phyloP scores from a whole-genome alignment of 2,329 filamentous ascomycete species.

The Akanthomyces lecanii region DNA sequence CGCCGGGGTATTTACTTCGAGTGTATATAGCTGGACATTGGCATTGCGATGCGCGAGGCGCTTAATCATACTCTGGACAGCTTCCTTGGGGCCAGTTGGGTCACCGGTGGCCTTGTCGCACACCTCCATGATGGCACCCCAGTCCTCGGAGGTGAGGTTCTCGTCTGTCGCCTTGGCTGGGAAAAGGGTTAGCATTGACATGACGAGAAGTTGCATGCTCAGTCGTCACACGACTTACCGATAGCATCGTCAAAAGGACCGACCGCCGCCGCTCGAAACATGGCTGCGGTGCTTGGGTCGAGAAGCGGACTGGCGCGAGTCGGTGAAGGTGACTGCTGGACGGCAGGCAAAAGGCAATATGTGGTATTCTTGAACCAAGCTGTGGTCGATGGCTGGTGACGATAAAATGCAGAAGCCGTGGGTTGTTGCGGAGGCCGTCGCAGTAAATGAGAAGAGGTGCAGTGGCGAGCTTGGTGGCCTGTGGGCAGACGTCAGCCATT shows the following conservation, averaged over 20 bases:
- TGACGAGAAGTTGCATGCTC: conserved; percentile 5
- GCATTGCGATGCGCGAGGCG: conserved; percentile 88
- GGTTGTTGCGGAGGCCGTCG: conserved; percentile 6
- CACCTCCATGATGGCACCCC: conserved; percentile 61
- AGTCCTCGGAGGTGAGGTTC: conserved; percentile 83
- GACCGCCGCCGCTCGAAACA: conserved; percentile 55
- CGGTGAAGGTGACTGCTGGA: background rate
- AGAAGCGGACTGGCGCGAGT: background rate
- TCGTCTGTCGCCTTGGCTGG: conserved; percentile 83
- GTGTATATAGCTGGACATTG: conserved; percentile 91
- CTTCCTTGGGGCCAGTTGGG: conserved; percentile 68
- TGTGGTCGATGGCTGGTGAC: background rate
- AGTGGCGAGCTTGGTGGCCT: conserved; percentile 16
- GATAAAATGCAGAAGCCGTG: background rate
- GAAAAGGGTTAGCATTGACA: conserved; percentile 20
- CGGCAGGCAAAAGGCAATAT: background rate
- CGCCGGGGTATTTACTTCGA: conserved; percentile 57
- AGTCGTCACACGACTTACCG: conserved; percentile 40
- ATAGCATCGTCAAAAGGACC: conserved; percentile 57
- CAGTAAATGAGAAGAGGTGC: background rate
- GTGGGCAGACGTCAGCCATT: conserved; percentile 14
- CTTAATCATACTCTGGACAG: conserved; percentile 85
- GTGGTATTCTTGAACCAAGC: background rate
- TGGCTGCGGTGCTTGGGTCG: conserved; percentile 33
- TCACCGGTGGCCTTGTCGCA: conserved; percentile 57